Base-by-base conservation (phyloP, 768 basidiomycete species). In the Lactifluus volemus region DNA sequence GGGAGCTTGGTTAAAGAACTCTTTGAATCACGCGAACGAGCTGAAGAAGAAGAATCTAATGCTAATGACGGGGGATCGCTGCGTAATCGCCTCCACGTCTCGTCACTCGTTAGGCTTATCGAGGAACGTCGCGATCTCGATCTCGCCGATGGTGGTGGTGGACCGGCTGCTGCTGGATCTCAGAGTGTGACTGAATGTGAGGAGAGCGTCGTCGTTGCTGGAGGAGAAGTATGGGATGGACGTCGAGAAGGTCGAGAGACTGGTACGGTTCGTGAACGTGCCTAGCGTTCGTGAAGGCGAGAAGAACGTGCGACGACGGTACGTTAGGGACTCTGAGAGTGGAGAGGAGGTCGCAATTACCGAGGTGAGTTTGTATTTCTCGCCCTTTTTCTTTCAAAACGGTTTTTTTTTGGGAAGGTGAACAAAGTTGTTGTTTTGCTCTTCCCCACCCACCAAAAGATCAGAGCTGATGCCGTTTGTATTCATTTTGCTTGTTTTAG, bases 261-360 rank as follows among this genome's bases (percentile, higher is more conserved):
- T 92, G 19, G 75, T 80, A 32, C 74, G 75, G 58, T 77, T 78
- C 68, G 79, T 92, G 68, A 89, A 76, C 67, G 83, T 79, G 50
- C 86, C 88, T 14, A 87, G 83, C 69, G 74, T 87, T 6, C 77
- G 79, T 50, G 73, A 75, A 55, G 74, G 72, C 3, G 77, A 12
- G 2, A 49, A 12, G 2, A 39, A 4, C 41, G 49, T 5, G 34
- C 34, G 34, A 8, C 55, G 44, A 44, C 55, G 44, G 44, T 52
- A 52, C 42, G 49, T 61, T 15, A 56, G 21, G 25, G 60, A 52
- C 8, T 32, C 49, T 15, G 44, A 80, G 59, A 77, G 82, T 17
- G 87, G 86, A 2, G 78, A 82, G 53, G 85, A 85, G 65, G 74
- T 68, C 44, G 64, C 78, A 12, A 77, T 76, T 34, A 79, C 77